Percentiles rank a stretch among this genome's conserved stretches.
Conservation (phyloP, 2,329 filamentous ascomycete genomes). For the Pseudogymnoascus sp. region DNA sequence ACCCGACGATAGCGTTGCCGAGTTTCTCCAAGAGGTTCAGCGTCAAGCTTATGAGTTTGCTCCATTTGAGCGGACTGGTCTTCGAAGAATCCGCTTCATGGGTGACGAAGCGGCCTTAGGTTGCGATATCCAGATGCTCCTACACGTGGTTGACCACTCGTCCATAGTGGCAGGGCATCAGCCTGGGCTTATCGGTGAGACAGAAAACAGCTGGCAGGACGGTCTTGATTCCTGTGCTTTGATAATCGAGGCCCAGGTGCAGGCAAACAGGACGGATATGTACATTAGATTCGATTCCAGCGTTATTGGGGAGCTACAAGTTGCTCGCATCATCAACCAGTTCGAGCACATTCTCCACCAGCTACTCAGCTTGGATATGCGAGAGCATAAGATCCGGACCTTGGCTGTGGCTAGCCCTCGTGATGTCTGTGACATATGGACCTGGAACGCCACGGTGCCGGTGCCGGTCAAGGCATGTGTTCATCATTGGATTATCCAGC, state of each 20-base stretch:
- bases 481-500: slow-evolving; percentile 7
- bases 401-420: background rate
- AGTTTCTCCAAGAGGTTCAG: background rate
- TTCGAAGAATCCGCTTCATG: background rate
- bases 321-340: background rate
- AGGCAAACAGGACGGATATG: background rate
- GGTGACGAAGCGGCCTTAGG: background rate
- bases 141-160: background rate
- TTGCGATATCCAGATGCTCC: background rate
- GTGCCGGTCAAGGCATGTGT: background rate
- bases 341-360: background rate
- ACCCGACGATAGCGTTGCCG: background rate
- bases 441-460: background rate
- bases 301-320: background rate
- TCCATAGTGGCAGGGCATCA: background rate
- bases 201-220: background rate
- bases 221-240: background rate
- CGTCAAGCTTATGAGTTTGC: background rate
- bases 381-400: background rate
- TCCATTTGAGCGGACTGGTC: background rate
- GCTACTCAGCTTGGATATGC: background rate
- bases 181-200: background rate
- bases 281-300: background rate
- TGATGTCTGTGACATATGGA: background rate
- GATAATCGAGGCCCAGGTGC: background rate